Conservation (phyloP, 805 yeast species). For the Yarrowia sp. region DNA sequence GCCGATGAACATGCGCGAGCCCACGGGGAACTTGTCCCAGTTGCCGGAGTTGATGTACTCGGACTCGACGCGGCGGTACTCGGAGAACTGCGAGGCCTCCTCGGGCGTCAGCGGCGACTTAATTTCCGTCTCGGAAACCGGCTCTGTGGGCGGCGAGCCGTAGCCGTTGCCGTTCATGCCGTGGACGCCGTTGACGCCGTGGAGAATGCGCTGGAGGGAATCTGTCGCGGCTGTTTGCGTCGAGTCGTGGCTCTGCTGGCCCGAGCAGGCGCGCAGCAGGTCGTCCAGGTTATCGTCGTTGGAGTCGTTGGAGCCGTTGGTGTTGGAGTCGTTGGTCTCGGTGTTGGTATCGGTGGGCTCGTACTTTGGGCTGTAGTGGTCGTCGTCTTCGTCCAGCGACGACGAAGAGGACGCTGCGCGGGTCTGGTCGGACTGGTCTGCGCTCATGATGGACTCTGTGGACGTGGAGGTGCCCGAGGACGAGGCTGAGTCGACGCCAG, state of each 20-base stretch:
- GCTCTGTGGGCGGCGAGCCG: not conserved
- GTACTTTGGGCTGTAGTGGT: conserved; percentile 26
- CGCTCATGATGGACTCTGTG: conserved; percentile 13
- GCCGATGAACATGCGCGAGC: conserved; percentile 81
- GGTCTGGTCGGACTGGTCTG: conserved; percentile 7
- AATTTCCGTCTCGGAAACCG: conserved; percentile 28
- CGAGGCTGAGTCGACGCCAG: conserved; percentile 1
- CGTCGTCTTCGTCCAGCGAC: conserved; percentile 25
- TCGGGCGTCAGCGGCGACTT: conserved; percentile 51
- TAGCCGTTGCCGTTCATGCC: not conserved
- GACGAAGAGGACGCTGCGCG: conserved; percentile 1
- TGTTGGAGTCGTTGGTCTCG: not conserved
- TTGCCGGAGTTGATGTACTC: conserved; percentile 50
- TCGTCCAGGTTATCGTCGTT: conserved; percentile 8
- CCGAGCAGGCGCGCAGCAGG: not conserved
- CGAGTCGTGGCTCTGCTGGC: not conserved
- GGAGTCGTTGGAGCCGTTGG: too few relatives aligned
- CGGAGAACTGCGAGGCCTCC: conserved; percentile 44
- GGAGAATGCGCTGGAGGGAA: conserved; percentile 6
- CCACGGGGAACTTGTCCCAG: conserved; percentile 70
- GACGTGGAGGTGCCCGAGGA: conserved; percentile 17
- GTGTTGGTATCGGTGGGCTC: not conserved
- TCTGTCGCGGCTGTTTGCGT: not conserved
- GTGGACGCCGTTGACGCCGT: not conserved
- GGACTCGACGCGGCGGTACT: conserved; percentile 53